Evolutionary conservation across 208 protist species (phyloP), one percentile per base, ranked within the genome.

Genomic region (Angomonas deanei): DNA sequence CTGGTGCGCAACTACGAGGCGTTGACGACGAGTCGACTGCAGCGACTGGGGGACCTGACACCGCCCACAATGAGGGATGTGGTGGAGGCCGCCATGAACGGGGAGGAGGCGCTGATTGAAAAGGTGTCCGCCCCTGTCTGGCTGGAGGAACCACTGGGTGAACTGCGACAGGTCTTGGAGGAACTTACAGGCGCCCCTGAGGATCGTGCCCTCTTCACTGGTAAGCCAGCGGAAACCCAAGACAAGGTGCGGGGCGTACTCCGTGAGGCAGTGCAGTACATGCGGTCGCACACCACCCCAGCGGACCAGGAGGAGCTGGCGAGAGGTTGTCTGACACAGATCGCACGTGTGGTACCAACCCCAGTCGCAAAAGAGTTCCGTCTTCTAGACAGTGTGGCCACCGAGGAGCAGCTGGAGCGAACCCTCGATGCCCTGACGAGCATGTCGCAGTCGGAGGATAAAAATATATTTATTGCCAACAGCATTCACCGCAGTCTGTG

Each of bases 1-100:
- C 33, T 78, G 30, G 46, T 91, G 27, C 67, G 69, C 10, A 70
- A 81, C 52, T 91, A 90, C 60, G 70, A 74, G 56, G 62, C 61
- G 0, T 31, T 70, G 13, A 74, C 76, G 27, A 65, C 70, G 24
- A 57, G 57, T 10, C 70, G 62, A 3, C 79, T 91, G 48, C 19
- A 60, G 31, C 64, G 72, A 27, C 84, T 74, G 55, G 84, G 84
- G 13, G 74, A 83, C 38, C 55, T 66, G 15, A 54, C 62, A 2
- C 55, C 69, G 2, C 76, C 76, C 13, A 65, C 63, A 1, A 30
- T 78, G 38, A 15, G 53, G 11, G 26, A 42, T 4, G 17, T 55
- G 15, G 32, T 32, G 39, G 38, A 58, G 31, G 21, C 55, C 2
- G 55, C n/a, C 8, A 58, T 30, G 15, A 58, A 5, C 27, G 24